A percentile compares a stretch with the other conserved stretches of the same genome.
Evolutionary conservation across 1,284 basidiomycete genomes (phyloP).

Genomic region (Boletus austroedulis): DNA sequence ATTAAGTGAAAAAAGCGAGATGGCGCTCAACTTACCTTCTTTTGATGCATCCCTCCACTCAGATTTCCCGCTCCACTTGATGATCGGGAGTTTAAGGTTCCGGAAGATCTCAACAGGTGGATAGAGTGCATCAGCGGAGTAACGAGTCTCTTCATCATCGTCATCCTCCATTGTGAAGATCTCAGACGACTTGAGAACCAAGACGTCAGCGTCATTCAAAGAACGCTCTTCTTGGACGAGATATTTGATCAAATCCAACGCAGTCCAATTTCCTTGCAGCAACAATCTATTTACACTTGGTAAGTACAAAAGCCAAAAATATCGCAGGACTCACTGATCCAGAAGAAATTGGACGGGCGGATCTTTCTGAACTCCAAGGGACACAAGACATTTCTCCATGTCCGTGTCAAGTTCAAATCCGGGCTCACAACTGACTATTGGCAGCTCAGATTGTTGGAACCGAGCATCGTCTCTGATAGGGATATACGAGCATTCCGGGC

Average conservation of each 20-base stretch:
- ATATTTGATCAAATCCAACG: neutral
- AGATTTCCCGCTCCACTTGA: neutral
- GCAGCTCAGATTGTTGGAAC: neutral
- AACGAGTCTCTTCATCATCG: neutral
- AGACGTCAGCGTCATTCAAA: neutral
- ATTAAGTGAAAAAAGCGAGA: neutral
- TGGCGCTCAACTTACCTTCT: neutral
- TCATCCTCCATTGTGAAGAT: neutral
- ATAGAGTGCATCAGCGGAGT: neutral
- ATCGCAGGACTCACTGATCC: neutral
- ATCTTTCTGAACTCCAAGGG: neutral
- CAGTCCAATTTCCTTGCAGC: no score
- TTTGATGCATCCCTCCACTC: neutral
- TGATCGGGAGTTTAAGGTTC: conserved; percentile 1
- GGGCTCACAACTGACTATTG: neutral
- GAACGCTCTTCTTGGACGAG: neutral
- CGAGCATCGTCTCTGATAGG: neutral
- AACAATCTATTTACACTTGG: neutral
- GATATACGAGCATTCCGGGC: neutral
- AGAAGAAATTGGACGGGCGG: neutral
- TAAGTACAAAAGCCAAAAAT: neutral
- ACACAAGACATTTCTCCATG: neutral
- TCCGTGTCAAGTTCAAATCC: neutral
- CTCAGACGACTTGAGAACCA: neutral
- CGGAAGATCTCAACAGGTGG: neutral